Conservation (phyloP, 257 asterid genomes). For the Coffea canephora region DNA sequence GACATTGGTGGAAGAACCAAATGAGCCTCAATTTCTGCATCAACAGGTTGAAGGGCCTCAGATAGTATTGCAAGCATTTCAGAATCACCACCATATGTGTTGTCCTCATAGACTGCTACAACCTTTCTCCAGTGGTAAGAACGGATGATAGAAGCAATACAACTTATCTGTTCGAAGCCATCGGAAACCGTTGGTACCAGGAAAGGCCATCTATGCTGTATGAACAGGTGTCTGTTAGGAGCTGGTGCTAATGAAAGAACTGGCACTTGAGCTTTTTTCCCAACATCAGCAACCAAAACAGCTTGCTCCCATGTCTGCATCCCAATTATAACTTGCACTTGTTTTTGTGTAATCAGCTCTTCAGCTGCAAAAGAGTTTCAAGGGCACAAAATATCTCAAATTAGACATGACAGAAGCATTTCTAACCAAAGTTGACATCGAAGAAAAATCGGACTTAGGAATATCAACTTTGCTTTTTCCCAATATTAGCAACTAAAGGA, state of each 20-base stretch:
- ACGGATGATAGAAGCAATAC: slow-evolving; percentile 25
- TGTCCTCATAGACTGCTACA: slow-evolving; percentile 34
- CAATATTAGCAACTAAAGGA: not conserved
- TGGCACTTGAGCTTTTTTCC: slow-evolving; percentile 35
- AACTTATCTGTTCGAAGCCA: slow-evolving; percentile 23
- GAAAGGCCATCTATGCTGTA: slow-evolving; percentile 43
- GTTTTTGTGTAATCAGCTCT: slow-evolving; percentile 25
- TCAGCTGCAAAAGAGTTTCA: slow-evolving; percentile 30
- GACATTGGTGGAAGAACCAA: slow-evolving; percentile 32
- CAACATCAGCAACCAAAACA: slow-evolving; percentile 40
- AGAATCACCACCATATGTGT: slow-evolving; percentile 31
- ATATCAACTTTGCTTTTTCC: not conserved
- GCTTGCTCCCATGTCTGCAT: slow-evolving; percentile 43
- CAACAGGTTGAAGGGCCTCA: slow-evolving; percentile 25
- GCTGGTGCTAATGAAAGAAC: slow-evolving; percentile 39
- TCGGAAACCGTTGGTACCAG: slow-evolving; percentile 33
- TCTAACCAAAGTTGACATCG: not conserved
- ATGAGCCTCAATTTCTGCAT: slow-evolving; percentile 32
- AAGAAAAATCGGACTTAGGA: not conserved
- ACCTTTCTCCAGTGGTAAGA: slow-evolving; percentile 41
- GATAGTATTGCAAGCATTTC: slow-evolving; percentile 31
- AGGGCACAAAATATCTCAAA: too few species aligned
- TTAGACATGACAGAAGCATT: too few species aligned
- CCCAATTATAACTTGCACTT: slow-evolving; percentile 35
- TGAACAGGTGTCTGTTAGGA: slow-evolving; percentile 7